Base-by-base conservation (phyloP, 441 rosid genomes). In the Francoa sonchifolia region DNA sequence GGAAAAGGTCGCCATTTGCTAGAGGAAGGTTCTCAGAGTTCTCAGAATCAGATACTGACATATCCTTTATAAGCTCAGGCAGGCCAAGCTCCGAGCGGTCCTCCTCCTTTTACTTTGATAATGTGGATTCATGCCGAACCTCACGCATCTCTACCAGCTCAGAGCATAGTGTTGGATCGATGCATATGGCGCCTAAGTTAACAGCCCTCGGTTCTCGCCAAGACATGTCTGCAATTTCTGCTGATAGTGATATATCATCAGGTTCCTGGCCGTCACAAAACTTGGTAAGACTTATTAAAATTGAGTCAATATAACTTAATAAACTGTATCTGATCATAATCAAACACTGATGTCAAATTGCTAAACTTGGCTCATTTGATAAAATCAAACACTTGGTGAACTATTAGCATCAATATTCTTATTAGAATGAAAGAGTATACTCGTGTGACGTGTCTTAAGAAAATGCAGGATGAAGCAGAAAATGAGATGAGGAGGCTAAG, bases 401-500 rank as follows among this genome's bases (percentile, higher is more conserved):
- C 16, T 2, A 31, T 22, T 21, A 18, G 38, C 48, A 11, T 11
- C 40, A 38, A 11, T 11, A 18, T 25, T 35, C n/a, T 26, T 4
- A 19, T 33, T 26, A 5, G 13, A 13, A 35, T 19, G 6, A 17
- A 20, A n/a, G n/a, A n/a, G n/a, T n/a, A n/a, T n/a, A n/a, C n/a
- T n/a, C n/a, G n/a, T n/a, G n/a, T n/a, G n/a, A n/a, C n/a, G n/a
- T n/a, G n/a, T n/a, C n/a, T n/a, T 48, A 27, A 18, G 19, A 55
- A 55, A 13, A 13, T 14, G 15, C 56, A 90, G 93, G 96, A 78
- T 33, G 93, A 82, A 9, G 74, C 74, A 52, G 96, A 82, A 69
- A 50, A 69, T 30, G 98, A 89, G 63, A 82, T 89, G 96, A 68
- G 75, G 63, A 76, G 84, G 63, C 49, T 89, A 50, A 85, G 61